Evolutionary conservation across 2,329 filamentous ascomycete species (phyloP).

Genomic region (Monosporascus sp.): DNA sequence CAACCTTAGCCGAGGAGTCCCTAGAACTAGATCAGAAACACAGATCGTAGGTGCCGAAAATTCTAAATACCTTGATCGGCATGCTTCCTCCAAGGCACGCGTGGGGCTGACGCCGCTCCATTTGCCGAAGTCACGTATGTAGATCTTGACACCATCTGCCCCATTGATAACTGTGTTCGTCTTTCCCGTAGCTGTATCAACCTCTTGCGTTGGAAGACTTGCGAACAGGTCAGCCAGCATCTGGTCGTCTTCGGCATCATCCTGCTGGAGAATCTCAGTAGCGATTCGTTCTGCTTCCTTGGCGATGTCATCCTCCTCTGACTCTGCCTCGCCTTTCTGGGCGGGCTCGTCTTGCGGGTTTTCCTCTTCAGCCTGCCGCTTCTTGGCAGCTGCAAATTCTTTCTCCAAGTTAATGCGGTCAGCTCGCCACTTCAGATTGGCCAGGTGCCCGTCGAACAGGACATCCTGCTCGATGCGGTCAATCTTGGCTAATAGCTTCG

Average conservation of each 20-base stretch:
- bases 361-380: slow-evolving; percentile 29
- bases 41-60: slow-evolving; percentile 16
- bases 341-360: slow-evolving; percentile 23
- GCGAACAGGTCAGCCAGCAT: slow-evolving; percentile 52
- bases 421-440: slow-evolving; percentile 60
- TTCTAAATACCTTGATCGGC: slow-evolving; percentile 60
- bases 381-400: slow-evolving; percentile 49
- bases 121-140: slow-evolving; percentile 78
- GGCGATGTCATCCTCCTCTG: slow-evolving; percentile 42
- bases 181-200: slow-evolving; percentile 54
- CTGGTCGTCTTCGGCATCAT: slow-evolving; percentile 48
- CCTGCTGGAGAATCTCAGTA: slow-evolving; percentile 49
- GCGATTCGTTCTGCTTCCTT: slow-evolving; percentile 55
- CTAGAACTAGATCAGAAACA: slow-evolving; percentile 33
- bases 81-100: slow-evolving; percentile 79
- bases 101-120: slow-evolving; percentile 71
- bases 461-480: slow-evolving; percentile 72
- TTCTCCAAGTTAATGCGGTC: slow-evolving; percentile 56
- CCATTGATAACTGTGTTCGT: slow-evolving; percentile 50
- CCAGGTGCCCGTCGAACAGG: slow-evolving; percentile 63
- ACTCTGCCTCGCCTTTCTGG: slow-evolving; percentile 21
- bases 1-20: slow-evolving; percentile 63
- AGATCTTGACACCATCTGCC: slow-evolving; percentile 48
- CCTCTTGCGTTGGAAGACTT: slow-evolving; percentile 54
- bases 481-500: slow-evolving; percentile 68